A percentile compares a stretch with the other conserved stretches of the same genome.
These are phyloP conservation scores for Colletotrichum sp. DNA, from an alignment of 2,329 filamentous ascomycete genomes.

Conservation along the genomic window DNA sequence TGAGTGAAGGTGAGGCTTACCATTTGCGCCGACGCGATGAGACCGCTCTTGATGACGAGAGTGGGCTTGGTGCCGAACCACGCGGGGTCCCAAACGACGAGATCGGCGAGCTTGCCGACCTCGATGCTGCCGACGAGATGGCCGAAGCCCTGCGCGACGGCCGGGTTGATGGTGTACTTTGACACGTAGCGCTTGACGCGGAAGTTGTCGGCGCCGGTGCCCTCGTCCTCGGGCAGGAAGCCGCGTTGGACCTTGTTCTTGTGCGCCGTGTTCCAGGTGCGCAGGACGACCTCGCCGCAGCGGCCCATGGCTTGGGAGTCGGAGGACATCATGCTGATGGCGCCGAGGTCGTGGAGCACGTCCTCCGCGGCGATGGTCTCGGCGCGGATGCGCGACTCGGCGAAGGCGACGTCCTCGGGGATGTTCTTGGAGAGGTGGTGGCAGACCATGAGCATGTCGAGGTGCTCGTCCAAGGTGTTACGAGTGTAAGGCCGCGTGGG, in stretches of 20 bases:
- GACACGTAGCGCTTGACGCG: slow-evolving; percentile 90
- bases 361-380: slow-evolving; percentile 98
- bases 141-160: slow-evolving; percentile 86
- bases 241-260: slow-evolving; percentile 94
- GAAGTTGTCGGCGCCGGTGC: slow-evolving; percentile 84
- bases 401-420: slow-evolving; percentile 94
- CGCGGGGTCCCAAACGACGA: slow-evolving; percentile 85
- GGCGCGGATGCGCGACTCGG: slow-evolving; percentile 90
- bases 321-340: slow-evolving; percentile 96
- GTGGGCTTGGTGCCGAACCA: slow-evolving; percentile 89
- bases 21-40: slow-evolving; percentile 86
- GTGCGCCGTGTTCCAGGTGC: slow-evolving; percentile 97
- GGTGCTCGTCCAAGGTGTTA: slow-evolving; percentile 94
- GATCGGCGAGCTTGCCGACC: slow-evolving; percentile 86
- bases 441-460: slow-evolving; percentile 99
- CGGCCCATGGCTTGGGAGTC: slow-evolving; percentile 98
- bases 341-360: slow-evolving; percentile 91
- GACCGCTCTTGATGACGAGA: slow-evolving; percentile 83
- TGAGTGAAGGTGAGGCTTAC: slow-evolving; percentile 47
- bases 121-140: slow-evolving; percentile 89
- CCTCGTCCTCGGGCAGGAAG: slow-evolving; percentile 75
- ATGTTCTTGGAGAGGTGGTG: slow-evolving; percentile 93
- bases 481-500: slow-evolving; percentile 88
- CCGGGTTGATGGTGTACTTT: slow-evolving; percentile 97
- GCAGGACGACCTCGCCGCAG: slow-evolving; percentile 89